Evolutionary conservation across 2,329 filamentous ascomycete genomes (phyloP).

Genomic region (Apiospora aurea): DNA sequence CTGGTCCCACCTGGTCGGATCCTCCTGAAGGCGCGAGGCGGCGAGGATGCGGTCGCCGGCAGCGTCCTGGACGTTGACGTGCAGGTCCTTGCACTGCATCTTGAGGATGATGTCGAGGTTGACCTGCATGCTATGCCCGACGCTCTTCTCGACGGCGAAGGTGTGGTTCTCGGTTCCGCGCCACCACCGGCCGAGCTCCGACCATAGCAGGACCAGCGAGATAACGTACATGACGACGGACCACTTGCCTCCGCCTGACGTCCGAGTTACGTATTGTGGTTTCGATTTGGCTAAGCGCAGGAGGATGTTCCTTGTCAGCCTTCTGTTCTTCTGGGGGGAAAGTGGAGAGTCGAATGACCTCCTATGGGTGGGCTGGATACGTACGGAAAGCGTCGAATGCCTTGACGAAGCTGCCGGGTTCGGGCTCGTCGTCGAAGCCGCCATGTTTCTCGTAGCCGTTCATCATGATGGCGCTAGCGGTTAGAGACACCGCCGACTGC

Average conservation of each 20-base stretch:
- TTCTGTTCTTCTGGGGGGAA: slow-evolving; percentile 1
- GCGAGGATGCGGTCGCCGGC: slow-evolving; percentile 91
- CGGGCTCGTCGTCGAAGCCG: slow-evolving; percentile 78
- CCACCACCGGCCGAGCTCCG: slow-evolving; percentile 85
- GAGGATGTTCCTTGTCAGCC: neutral
- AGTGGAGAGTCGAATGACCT: neutral
- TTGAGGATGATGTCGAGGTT: slow-evolving; percentile 92
- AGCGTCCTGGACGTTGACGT: slow-evolving; percentile 97
- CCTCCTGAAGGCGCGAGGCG: slow-evolving; percentile 73
- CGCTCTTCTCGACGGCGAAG: slow-evolving; percentile 91
- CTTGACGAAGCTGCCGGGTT: slow-evolving; percentile 71
- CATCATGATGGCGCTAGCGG: slow-evolving; percentile 57
- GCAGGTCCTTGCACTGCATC: slow-evolving; percentile 88
- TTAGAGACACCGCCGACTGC: slow-evolving; percentile 8
- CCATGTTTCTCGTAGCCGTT: slow-evolving; percentile 76
- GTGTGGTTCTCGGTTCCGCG: slow-evolving; percentile 83
- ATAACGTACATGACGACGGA: slow-evolving; percentile 82
- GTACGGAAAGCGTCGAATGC: slow-evolving; percentile 98
- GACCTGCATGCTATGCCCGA: slow-evolving; percentile 87
- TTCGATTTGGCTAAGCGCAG: slow-evolving; percentile 83
- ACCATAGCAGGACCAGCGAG: slow-evolving; percentile 77
- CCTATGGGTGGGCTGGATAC: slow-evolving; percentile 41
- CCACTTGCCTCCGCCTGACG: slow-evolving; percentile 90
- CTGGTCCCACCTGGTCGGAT: slow-evolving; percentile 80
- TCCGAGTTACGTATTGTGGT: slow-evolving; percentile 86